Evolutionary conservation across 441 rosid species (phyloP).

Genomic region (Breynia disticha): DNA sequence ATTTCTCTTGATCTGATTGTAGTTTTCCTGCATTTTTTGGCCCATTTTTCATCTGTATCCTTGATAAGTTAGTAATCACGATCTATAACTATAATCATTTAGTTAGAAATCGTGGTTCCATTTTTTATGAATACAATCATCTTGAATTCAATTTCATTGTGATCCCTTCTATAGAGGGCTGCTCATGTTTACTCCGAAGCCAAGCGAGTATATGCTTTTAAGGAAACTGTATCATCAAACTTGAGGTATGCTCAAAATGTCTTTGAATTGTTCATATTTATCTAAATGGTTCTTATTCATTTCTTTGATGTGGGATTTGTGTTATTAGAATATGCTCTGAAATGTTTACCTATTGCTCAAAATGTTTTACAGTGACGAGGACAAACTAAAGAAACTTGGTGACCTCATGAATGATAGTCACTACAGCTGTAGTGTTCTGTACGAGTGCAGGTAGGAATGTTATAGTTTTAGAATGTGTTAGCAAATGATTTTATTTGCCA

Average conservation of each 20-base stretch:
- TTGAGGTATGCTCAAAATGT: constrained; percentile 32
- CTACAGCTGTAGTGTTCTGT: constrained; percentile 77
- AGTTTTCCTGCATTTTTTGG: neutral
- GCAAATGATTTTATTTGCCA: neutral
- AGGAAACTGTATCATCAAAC: constrained; percentile 60
- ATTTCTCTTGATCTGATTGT: constrained; percentile 1
- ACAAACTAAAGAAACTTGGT: constrained; percentile 67
- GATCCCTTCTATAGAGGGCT: constrained; percentile 50
- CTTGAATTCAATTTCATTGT: neutral
- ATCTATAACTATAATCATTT: too few relatives aligned
- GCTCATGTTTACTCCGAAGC: constrained; percentile 90
- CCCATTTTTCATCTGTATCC: neutral
- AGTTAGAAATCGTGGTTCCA: neutral
- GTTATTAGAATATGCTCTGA: too few relatives aligned
- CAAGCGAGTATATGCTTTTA: constrained; percentile 67
- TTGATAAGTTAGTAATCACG: too few relatives aligned
- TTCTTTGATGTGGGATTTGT: too few relatives aligned
- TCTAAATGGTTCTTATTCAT: too few relatives aligned
- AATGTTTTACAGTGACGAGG: constrained; percentile 54
- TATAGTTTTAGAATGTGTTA: neutral
- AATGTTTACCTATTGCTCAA: too few relatives aligned
- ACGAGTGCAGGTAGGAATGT: constrained; percentile 78
- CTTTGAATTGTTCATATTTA: neutral
- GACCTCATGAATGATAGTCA: constrained; percentile 87
- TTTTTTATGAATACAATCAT: neutral